phyloP scores from a whole-genome alignment of 352 stramenopile species.

The Pythium guiyangense region DNA sequence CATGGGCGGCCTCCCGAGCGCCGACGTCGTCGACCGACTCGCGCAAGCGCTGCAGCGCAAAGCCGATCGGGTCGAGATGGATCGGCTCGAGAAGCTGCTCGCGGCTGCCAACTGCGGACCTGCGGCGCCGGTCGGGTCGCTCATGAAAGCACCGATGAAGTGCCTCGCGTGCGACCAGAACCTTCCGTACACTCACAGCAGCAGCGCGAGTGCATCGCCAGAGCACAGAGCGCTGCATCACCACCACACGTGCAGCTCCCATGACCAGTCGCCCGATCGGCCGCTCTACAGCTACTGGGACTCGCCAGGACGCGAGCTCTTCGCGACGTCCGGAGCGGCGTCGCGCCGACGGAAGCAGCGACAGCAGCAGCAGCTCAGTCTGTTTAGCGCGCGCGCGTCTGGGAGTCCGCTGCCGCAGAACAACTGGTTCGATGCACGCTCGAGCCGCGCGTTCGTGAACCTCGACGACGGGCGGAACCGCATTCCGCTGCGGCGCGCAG shows the following conservation, averaged over 20 bases:
- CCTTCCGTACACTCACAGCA: slow-evolving; percentile 21
- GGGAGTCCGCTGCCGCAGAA: slow-evolving; percentile 1
- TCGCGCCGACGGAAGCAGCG: slow-evolving; percentile 15
- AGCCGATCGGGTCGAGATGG: slow-evolving; percentile 52
- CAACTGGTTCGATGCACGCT: slow-evolving; percentile 11
- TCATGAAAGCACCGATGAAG: slow-evolving; percentile 50
- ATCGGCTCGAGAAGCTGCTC: slow-evolving; percentile 32
- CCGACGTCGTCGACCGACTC: slow-evolving; percentile 44
- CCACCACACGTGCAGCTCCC: neutral
- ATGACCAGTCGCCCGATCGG: neutral
- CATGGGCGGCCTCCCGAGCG: slow-evolving; percentile 40
- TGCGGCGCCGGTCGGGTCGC: slow-evolving; percentile 16
- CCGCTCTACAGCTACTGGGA: slow-evolving; percentile 3
- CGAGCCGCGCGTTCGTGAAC: slow-evolving; percentile 27
- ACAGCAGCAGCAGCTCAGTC: slow-evolving; percentile 2
- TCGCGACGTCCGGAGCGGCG: slow-evolving; percentile 2
- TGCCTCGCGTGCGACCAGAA: slow-evolving; percentile 62
- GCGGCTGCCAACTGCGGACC: slow-evolving; percentile 16
- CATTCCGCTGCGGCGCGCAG: slow-evolving; percentile 44
- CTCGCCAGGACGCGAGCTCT: slow-evolving; percentile 2
- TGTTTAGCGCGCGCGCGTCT: neutral
- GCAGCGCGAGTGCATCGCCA: neutral
- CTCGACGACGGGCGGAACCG: slow-evolving; percentile 55
- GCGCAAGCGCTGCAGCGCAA: slow-evolving; percentile 38
- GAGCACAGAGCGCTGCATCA: slow-evolving; percentile 7